A percentile compares a stretch with the other conserved stretches of the same genome.
Conservation (phyloP, 352 stramenopile genomes). For the Globisporangium lucens region DNA sequence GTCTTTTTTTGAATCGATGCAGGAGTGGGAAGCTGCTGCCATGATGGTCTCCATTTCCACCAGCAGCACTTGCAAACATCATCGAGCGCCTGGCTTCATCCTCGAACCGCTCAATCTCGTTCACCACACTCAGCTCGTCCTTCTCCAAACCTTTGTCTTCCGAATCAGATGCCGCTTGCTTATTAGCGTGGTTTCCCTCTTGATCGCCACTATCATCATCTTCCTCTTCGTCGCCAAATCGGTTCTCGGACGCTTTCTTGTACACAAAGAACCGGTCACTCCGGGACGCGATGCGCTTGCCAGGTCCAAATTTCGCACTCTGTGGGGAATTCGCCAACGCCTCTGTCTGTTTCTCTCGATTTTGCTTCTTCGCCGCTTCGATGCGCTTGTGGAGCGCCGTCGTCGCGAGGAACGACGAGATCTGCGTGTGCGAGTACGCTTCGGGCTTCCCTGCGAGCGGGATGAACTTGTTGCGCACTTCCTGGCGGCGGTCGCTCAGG, state of each 20-base stretch:
- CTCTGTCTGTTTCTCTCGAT: slow-evolving; percentile 29
- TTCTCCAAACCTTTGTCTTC: not conserved
- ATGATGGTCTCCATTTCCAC: slow-evolving; percentile 4
- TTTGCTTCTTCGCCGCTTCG: slow-evolving; percentile 56
- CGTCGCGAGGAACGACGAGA: slow-evolving; percentile 94
- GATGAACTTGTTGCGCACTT: slow-evolving; percentile 95
- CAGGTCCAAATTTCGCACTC: slow-evolving; percentile 24
- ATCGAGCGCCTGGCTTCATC: slow-evolving; percentile 1
- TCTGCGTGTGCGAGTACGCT: slow-evolving; percentile 94
- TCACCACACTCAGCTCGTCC: slow-evolving; percentile 3
- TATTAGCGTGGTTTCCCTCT: not conserved
- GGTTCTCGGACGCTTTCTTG: slow-evolving; percentile 29
- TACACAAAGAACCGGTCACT: slow-evolving; percentile 76
- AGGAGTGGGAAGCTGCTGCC: slow-evolving; percentile 11
- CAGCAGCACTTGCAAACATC: not conserved
- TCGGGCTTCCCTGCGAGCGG: slow-evolving; percentile 92
- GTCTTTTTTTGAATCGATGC: slow-evolving; percentile 12
- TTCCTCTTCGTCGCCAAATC: slow-evolving; percentile 1
- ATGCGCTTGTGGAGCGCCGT: slow-evolving; percentile 89
- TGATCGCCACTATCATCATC: slow-evolving; percentile 14
- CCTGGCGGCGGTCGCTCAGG: slow-evolving; percentile 79
- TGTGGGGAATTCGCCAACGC: slow-evolving; percentile 17
- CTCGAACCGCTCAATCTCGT: slow-evolving; percentile 13
- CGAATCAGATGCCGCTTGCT: not conserved
- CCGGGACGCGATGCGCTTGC: slow-evolving; percentile 79